Base-by-base conservation (phyloP, 1,284 basidiomycete species). In the Porogramme epimiltina region DNA sequence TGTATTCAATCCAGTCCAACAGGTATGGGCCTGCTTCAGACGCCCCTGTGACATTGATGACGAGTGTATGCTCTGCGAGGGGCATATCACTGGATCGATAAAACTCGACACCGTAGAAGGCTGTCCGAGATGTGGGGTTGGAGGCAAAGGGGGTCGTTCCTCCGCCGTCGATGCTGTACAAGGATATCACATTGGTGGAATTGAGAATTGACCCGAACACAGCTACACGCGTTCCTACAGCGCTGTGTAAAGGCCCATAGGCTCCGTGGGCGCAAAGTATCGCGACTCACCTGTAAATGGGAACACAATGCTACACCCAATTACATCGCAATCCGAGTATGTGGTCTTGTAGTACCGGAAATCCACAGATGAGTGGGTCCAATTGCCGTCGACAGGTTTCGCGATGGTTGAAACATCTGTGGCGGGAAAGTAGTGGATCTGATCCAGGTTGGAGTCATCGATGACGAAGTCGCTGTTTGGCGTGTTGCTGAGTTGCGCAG, bases 1-100 rank as follows among this genome's bases (percentile, higher is more conserved):
- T 44, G 43, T 44, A 44, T 31, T 44, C 43, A 31, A 44, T 44
- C 43, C 43, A 44, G 13, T 44, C 43, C 8, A 44, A 16, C 13
- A 22, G 11, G 20, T 33, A 44, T 1, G 31, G 43, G 15, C 13
- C 5, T 15, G 19, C 4, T 3, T 23, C 31, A 18, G 22, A 34
- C 3, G 43, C 28, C 5, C 8, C 4, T 4, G 19, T 31, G n/a
- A 44, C 43, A 9, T 44, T 15, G 31, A 44, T 44, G 11, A 34
- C 19, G 20, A 44, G 43, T 3, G 43, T 44, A 22, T 44, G 43
- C 6, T n/a, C 13, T 26, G 20, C 31, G 28, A 31, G 28, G 13
- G 28, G 28, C 28, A 31, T 31, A 13, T 31, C 28, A 6, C 28
- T 31, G 6, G 28, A 31, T 6, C 28, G 28, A 31, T 8, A 31